Evolutionary conservation across 331 rosid species (phyloP), one percentile per base, ranked within the genome.

Genomic region (Rosa hybrid): DNA sequence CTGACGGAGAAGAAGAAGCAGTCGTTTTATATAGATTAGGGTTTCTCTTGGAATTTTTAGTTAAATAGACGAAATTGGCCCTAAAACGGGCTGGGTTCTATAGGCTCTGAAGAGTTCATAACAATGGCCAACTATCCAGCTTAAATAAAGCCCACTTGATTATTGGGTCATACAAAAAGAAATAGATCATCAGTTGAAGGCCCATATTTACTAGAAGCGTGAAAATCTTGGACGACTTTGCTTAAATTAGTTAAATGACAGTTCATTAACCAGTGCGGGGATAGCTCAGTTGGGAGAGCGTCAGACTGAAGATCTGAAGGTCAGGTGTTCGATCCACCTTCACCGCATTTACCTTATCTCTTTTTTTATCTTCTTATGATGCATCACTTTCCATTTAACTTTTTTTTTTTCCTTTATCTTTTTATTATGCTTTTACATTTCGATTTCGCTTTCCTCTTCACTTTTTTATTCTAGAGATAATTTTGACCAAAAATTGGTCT

Each of bases 281-380:
- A 80, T 74, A 80, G 87, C 74, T 79, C 80, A 69, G 71, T 76
- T 80, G 84, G 77, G 84, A 84, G 74, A 64, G 82, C 78, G 78
- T 76, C 81, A 80, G 81, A 80, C 81, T 84, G 81, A 79, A 79
- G 82, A 76, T 71, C 79, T 80, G 84, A 76, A 51, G 79, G 92
- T 86, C 90, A 83, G 91, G 90, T 90, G 97, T 90, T 91, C 92
- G 97, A 91, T 90, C 94, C 94, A 88, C 91, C 91, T 82, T 89
- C 94, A 88, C 89, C 88, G 94, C 94, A 91, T 39, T 17, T 0
- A 4, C 2, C 34, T 30, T 30, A 1, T 30, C 34, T 30, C 3
- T 30, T 30, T 30, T 64, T 30, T 64, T 27, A 12, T 1, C 7
- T 0, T 27, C 5, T 27, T 34, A 34, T 34, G 0, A 34, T 30